Evolutionary conservation across 2,329 filamentous ascomycete species (phyloP), one percentile per base, ranked within the genome.

Genomic region (Colletotrichum cuscutae): DNA sequence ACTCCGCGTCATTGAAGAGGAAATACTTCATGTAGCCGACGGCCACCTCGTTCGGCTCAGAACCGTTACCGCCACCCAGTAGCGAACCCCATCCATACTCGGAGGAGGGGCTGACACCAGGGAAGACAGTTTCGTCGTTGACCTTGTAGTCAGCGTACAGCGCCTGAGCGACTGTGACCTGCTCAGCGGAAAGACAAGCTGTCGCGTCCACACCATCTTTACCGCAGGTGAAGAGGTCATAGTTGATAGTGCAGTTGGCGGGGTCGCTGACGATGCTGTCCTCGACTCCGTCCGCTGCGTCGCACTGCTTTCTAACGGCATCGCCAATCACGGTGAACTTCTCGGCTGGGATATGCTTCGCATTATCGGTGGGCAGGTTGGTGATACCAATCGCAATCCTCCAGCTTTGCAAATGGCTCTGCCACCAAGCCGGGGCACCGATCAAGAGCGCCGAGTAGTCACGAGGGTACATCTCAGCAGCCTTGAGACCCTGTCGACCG

Each of bases 401-500:
- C 79, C 80, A 84, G 2, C 78, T 79, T 63, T 82, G 81, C 78
- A 89, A 75, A 75, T 87, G 85, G 49, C 79, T 83, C 0, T 84
- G 87, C 81, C 86, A 88, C 86, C 87, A 89, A 0, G 86, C 86
- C 35, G 84, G 77, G 1, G 79, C 78, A 11, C 88, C 87, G 19
- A 88, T 85, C 2, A 90, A 76, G 8, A 88, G 83, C 19, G 89
- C 89, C 73, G 90, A 86, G 65, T 90, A 90, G 64, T 71, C 68
- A 7, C 64, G 24, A 1, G 68, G 68, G 24, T 71, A 68, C 1
- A 42, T 28, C 64, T 60, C 37, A 0, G 64, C 68, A 6, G 59
- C 63, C n/a, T 69, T 64, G 19, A 88, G 77, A n/a, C 87, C 87
- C 79, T 89, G 86, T 2, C 87, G 80, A 6, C 87, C 87, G 24